phyloP scores from a whole-genome alignment of 2,329 filamentous ascomycete species.

The Colletotrichum musae region DNA sequence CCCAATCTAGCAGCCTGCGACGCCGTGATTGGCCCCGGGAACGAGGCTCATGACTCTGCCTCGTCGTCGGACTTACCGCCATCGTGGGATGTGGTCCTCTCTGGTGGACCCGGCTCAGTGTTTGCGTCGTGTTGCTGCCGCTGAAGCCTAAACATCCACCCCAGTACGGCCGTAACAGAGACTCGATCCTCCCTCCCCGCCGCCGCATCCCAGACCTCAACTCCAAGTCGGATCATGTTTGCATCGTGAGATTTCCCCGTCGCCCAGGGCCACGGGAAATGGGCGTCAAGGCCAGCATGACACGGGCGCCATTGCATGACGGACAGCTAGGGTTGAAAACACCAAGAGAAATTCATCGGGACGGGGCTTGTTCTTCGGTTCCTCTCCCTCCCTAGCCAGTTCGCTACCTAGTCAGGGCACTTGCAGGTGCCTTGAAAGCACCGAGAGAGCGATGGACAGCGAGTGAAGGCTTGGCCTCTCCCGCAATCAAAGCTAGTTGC shows the following conservation, averaged over 20 bases:
- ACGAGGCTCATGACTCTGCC: constrained; percentile 12
- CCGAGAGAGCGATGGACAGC: neutral
- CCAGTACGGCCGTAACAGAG: constrained; percentile 16
- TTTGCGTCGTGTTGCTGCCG: neutral
- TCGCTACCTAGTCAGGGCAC: neutral
- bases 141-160: neutral
- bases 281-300: neutral
- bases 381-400: neutral
- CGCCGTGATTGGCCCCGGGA: neutral
- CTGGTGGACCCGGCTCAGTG: neutral
- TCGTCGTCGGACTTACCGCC: constrained; percentile 9
- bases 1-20: too few species aligned
- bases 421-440: neutral
- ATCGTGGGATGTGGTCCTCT: neutral
- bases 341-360: neutral
- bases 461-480: neutral
- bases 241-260: constrained; percentile 8
- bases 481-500: constrained; percentile 18
- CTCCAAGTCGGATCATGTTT: constrained; percentile 1
- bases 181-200: neutral
- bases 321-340: too few species aligned
- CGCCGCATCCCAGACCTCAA: neutral
- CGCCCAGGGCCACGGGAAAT: constrained; percentile 4
- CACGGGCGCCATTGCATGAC: neutral
- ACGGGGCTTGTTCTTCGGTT: neutral